Base-by-base conservation (phyloP, 352 stramenopile species). In the Globisporangium nagaii region DNA sequence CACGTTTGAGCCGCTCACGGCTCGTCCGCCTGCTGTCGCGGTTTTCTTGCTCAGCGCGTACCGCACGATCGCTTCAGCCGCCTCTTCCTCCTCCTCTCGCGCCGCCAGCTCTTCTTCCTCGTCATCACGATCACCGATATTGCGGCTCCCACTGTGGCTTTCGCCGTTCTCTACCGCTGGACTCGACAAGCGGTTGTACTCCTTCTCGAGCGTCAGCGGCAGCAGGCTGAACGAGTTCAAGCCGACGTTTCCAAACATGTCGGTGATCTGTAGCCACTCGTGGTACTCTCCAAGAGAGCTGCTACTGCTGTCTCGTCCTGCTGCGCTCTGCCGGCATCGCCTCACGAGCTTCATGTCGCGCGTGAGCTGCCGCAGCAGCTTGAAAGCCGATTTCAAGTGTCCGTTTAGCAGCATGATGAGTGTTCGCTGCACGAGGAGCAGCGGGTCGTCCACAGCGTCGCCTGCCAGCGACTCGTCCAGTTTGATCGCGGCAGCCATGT, bases 381-480 rank as follows among this genome's bases (percentile, higher is more conserved):
- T 84, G 54, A 77, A 63, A 2, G 76, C 71, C 4, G 71, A 66
- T 31, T 78, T 75, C 4, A 84, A 57, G 22, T 83, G 71, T 0
- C 76, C 71, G 37, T 85, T 79, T 9, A 84, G 44, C 19, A 87
- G 41, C 74, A 85, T 70, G 36, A 83, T 76, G 17, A 83, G 24
- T 0, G 71, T 70, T 19, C 71, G 49, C 44, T 87, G 75, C 4
- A 66, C 48, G 9, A 84, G 58, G 6, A 85, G 56, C 7, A 83
- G 36, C 1, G 67, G 62, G 7, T 78, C 64, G 12, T 70, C 57
- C 17, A 49, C 43, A 25, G 43, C n/a, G n/a, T n/a, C n/a, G n/a
- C n/a, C n/a, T n/a, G n/a, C n/a, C n/a, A n/a, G n/a, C n/a, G n/a
- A n/a, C 4, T 64, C 54, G 9, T 56, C 58, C 3, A 79, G 56